Evolutionary conservation across 768 basidiomycete genomes (phyloP), one percentile per base, ranked within the genome.

Genomic region (Lentinula sp.): DNA sequence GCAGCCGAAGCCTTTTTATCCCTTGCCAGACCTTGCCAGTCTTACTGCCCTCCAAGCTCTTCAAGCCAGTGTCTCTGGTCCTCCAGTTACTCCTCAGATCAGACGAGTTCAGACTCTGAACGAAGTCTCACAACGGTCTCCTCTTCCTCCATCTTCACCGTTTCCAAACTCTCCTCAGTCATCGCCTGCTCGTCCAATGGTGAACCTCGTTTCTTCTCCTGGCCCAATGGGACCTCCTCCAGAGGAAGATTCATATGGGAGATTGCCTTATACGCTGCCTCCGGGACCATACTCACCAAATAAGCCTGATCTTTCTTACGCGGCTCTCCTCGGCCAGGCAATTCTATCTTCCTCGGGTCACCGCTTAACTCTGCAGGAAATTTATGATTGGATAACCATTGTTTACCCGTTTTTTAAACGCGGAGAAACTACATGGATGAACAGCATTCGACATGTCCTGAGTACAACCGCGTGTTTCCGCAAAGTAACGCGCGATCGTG

Each of bases 391-490:
- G 83, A 95, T 99, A 68, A 93, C 92, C 50, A 91, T 89, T 45
- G 91, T 92, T 8, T 95, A 94, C 73, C 95, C 97, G 6, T 87
- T 88, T 70, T 99, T 93, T 76, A 93, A 93, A 73, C 88, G 91
- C 61, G 89, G 89, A 21, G 95, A 98, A 67, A 84, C 89, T 3
- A 96, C 94, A 5, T 98, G 96, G 96, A 95, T 95, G 86, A 97
- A 97, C 73, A 95, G 93, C 59, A 93, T 98, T 62, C 84, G 96
- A n/a, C 95, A 98, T 73, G 95, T 95, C 52, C 81, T 98, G 28
- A 94, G 91, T 64, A 93, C 95, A 3, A 96, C 95, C 48, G 84
- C 89, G 40, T 89, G 89, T 67, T 98, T 97, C 73, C 85, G 93
- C 64, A 97, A 96, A 66, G 84, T 89, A 0, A 83, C 86, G 2